Conservation (phyloP, 768 basidiomycete species). For the Tremella mesenterica region DNA sequence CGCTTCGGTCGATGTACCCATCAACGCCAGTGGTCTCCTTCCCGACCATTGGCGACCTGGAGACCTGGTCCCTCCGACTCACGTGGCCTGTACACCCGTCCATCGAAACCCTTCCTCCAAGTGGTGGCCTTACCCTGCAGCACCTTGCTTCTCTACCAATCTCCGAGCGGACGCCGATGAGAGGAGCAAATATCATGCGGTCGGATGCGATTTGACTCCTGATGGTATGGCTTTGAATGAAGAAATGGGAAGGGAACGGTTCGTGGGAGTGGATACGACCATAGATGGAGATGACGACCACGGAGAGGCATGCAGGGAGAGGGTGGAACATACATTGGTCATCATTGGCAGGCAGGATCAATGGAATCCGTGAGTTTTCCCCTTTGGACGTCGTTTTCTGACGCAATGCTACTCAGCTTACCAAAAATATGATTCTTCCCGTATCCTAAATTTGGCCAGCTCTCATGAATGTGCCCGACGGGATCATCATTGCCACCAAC, state of each 20-base stretch:
- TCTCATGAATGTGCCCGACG: too few species aligned
- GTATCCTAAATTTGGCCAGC: too few species aligned
- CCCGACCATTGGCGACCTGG: neutral
- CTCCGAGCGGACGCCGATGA: conserved; percentile 15
- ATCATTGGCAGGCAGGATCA: conserved; percentile 38
- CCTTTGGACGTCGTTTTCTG: neutral
- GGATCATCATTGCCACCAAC: too few species aligned
- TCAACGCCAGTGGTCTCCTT: too few species aligned
- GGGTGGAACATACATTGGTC: conserved; percentile 22
- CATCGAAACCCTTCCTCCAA: conserved; percentile 17
- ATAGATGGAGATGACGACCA: conserved; percentile 7
- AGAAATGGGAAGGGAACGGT: conserved; percentile 33
- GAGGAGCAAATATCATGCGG: conserved; percentile 3
- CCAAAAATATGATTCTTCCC: too few species aligned
- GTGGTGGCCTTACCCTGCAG: conserved; percentile 40
- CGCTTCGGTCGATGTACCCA: neutral
- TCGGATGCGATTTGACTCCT: conserved; percentile 19
- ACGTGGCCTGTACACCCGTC: conserved; percentile 27
- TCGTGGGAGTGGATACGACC: conserved; percentile 15
- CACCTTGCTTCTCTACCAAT: conserved; percentile 30
- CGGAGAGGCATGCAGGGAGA: conserved; percentile 11
- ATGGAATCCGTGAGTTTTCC: conserved; percentile 30
- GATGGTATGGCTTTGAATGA: conserved; percentile 16
- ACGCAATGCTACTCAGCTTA: too few species aligned
- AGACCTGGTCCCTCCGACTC: conserved; percentile 1